A percentile compares a stretch with the other conserved stretches of the same genome.
Conservation (phyloP, 2,329 filamentous ascomycete genomes). For the Grosmannia serpens region DNA sequence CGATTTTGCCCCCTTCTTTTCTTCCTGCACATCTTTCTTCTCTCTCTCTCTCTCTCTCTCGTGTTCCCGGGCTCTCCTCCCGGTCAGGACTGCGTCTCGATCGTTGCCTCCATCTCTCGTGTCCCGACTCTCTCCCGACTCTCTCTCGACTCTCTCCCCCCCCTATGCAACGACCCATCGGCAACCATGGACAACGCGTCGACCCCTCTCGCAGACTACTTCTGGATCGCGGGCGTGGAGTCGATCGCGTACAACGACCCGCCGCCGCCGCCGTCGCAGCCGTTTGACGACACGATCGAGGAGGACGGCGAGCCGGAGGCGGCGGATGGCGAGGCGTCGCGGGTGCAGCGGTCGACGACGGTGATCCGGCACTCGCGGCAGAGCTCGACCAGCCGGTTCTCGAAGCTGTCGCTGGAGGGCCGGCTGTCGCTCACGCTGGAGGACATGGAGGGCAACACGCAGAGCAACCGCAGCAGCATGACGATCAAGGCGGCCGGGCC, state of each 20-base stretch:
- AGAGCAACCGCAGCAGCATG: constrained; percentile 54
- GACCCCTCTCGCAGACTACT: constrained; percentile 60
- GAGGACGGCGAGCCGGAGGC: constrained; percentile 50
- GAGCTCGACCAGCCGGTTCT: constrained; percentile 47
- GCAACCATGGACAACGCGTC: constrained; percentile 46
- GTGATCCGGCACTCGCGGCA: constrained; percentile 47
- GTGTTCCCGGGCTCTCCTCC: not conserved
- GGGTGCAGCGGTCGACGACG: constrained; percentile 15
- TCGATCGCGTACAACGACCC: constrained; percentile 52
- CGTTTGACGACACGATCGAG: constrained; percentile 47
- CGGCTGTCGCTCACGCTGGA: constrained; percentile 42
- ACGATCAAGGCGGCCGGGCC: constrained; percentile 34
- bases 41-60: not conserved
- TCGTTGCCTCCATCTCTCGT: not conserved
- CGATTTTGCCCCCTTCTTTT: not conserved
- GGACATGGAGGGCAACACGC: constrained; percentile 45
- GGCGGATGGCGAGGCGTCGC: constrained; percentile 21
- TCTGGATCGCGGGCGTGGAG: constrained; percentile 64
- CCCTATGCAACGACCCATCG: not conserved
- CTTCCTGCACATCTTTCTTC: not conserved
- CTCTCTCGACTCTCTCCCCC: not conserved
- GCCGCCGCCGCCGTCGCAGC: constrained; percentile 25
- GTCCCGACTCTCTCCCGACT: not conserved
- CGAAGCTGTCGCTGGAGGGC: constrained; percentile 34
- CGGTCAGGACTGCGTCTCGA: no score